Conservation (phyloP, 495 filamentous ascomycete genomes). For the Oleoguttula mirabilis region DNA sequence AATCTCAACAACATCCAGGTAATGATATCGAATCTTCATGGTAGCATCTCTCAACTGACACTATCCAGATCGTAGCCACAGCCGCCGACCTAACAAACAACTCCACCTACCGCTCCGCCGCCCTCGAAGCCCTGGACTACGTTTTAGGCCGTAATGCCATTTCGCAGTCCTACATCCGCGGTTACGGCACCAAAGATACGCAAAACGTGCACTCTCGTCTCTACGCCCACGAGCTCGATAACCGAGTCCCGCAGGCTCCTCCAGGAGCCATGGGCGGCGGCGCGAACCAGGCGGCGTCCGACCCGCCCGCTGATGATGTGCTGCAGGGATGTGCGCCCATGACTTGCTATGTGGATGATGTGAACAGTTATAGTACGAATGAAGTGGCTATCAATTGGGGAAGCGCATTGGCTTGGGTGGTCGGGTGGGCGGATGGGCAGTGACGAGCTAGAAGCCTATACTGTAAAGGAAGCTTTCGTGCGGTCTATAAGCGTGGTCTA, state of each 20-base stretch:
- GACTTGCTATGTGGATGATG: slow-evolving; percentile 13
- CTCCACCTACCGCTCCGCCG: slow-evolving; percentile 12
- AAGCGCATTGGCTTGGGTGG: slow-evolving; percentile 6
- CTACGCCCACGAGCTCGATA: slow-evolving; percentile 9
- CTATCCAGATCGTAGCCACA: slow-evolving; percentile 13
- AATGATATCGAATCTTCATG: background rate
- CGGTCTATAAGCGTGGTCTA: too few species aligned
- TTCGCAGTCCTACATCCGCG: slow-evolving; percentile 12
- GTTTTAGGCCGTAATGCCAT: slow-evolving; percentile 16
- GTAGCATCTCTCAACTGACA: background rate
- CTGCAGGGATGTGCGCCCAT: slow-evolving; percentile 8
- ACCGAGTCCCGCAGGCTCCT: slow-evolving; percentile 7
- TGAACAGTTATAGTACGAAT: slow-evolving; percentile 10
- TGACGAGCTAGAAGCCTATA: background rate
- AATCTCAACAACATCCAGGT: slow-evolving; percentile 13
- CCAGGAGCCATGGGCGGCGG: slow-evolving; percentile 7
- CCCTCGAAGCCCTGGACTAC: slow-evolving; percentile 11
- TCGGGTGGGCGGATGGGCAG: slow-evolving; percentile 5
- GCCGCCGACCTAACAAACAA: slow-evolving; percentile 10
- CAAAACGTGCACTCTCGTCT: slow-evolving; percentile 13
- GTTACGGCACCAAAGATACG: slow-evolving; percentile 9
- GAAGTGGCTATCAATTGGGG: slow-evolving; percentile 13
- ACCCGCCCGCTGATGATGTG: slow-evolving; percentile 13
- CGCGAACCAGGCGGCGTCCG: slow-evolving; percentile 6
- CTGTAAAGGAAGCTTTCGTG: background rate